Evolutionary conservation across 75 land plant species (phyloP).

Genomic region (Picea glauca): DNA sequence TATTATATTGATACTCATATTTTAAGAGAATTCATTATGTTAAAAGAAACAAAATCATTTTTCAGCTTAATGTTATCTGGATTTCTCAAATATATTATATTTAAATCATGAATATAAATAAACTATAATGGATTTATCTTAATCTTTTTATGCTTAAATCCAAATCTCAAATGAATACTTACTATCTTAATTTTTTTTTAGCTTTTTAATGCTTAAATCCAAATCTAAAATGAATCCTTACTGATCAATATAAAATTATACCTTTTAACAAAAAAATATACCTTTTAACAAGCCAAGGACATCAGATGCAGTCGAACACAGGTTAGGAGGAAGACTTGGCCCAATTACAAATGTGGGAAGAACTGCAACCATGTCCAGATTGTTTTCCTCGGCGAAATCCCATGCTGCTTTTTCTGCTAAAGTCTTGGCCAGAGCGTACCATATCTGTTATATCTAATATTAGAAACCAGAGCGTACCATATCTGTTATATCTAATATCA

Average conservation of each 20-base stretch:
- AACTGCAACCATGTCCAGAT: conserved; percentile 70
- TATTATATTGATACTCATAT: too few relatives aligned
- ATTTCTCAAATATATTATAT: too few relatives aligned
- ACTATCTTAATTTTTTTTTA: too few relatives aligned
- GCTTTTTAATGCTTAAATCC: too few relatives aligned
- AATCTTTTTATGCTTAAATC: too few relatives aligned
- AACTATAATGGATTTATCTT: too few relatives aligned
- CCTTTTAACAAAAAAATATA: conserved; percentile 59
- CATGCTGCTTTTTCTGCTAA: conserved; percentile 91
- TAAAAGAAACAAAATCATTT: too few relatives aligned
- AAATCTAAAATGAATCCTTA: too few relatives aligned
- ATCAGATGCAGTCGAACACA: conserved; percentile 68
- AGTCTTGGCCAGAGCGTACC: conserved; percentile 84
- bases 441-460: conserved; percentile 36
- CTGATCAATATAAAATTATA: conserved; percentile 1
- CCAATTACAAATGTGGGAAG: conserved; percentile 86
- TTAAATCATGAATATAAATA: too few relatives aligned
- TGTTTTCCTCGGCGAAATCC: conserved; percentile 69
- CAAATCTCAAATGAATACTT: too few relatives aligned
- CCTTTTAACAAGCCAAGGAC: conserved; percentile 84
- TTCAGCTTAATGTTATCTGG: too few relatives aligned
- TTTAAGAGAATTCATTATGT: too few relatives aligned
- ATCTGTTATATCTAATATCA: conserved; percentile 27
- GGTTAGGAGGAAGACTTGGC: conserved; percentile 59
- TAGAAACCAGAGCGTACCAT: conserved; percentile 66